Conservation (phyloP, 768 basidiomycete genomes). For the Macrolepiota albuminosa region DNA sequence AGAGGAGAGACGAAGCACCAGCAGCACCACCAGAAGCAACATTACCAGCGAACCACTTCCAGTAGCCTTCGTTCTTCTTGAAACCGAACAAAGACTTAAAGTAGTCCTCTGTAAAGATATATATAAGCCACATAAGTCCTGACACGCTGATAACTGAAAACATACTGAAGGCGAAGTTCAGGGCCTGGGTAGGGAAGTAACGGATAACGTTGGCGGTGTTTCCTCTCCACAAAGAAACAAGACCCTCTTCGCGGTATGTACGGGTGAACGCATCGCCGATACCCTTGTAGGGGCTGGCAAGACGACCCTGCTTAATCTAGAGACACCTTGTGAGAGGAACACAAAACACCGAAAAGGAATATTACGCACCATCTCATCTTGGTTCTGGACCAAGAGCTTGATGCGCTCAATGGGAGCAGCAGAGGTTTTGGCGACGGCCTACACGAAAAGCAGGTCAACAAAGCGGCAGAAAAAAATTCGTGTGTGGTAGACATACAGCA, state of each 20-base stretch:
- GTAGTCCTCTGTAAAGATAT: slow-evolving; percentile 74
- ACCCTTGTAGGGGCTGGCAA: slow-evolving; percentile 95
- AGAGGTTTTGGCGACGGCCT: slow-evolving; percentile 98
- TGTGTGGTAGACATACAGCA: slow-evolving; percentile 51
- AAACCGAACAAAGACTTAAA: slow-evolving; percentile 99
- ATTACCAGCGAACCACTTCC: slow-evolving; percentile 98
- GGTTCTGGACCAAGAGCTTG: slow-evolving; percentile 97
- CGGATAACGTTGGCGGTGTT: slow-evolving; percentile 99
- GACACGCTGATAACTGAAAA: slow-evolving; percentile 16
- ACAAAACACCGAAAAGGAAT: neutral
- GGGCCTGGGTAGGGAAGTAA: slow-evolving; percentile 99
- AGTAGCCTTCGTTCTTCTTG: slow-evolving; percentile 97
- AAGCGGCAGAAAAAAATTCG: neutral
- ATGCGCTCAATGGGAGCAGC: slow-evolving; percentile 99
- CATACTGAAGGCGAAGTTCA: slow-evolving; percentile 99
- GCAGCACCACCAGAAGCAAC: slow-evolving; percentile 98
- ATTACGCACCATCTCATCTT: slow-evolving; percentile 95
- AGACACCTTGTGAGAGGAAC: slow-evolving; percentile 28
- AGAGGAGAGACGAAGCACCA: slow-evolving; percentile 97
- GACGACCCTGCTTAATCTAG: slow-evolving; percentile 99
- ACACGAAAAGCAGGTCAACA: slow-evolving; percentile 16
- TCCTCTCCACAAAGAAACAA: slow-evolving; percentile 95
- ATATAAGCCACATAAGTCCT: slow-evolving; percentile 6
- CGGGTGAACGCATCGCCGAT: slow-evolving; percentile 87
- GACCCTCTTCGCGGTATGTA: slow-evolving; percentile 93